A percentile compares a stretch with the other conserved stretches of the same genome.
phyloP scores from a whole-genome alignment of 345 rosid genomes.

The Eucalyptus erythrocorys region DNA sequence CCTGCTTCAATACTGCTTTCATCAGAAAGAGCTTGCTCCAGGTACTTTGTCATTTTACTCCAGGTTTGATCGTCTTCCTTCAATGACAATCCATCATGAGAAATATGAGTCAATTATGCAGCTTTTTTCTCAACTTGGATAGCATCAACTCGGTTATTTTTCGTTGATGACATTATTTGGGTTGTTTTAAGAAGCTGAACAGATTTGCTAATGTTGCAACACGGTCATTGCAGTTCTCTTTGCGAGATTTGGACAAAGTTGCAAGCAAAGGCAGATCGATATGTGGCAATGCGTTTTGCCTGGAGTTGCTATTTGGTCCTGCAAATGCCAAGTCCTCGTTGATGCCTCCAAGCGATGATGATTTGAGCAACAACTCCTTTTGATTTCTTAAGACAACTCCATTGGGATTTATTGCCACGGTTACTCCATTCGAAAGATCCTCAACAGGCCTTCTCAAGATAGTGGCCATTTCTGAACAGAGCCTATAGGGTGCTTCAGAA shows the following conservation, averaged over 20 bases:
- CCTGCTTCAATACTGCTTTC: conserved; percentile 86
- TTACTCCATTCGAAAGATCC: not conserved
- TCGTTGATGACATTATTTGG: not conserved
- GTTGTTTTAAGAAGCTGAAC: not conserved
- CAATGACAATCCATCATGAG: not conserved
- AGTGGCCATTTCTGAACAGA: not conserved
- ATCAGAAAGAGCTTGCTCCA: conserved; percentile 72
- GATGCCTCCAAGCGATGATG: not conserved
- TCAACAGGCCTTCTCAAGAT: not conserved
- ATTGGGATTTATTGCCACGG: not conserved
- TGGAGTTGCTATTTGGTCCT: conserved; percentile 81
- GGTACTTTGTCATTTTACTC: conserved; percentile 19
- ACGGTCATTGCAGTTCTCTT: conserved; percentile 29
- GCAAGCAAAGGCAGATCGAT: conserved; percentile 60
- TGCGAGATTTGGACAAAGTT: conserved; percentile 68
- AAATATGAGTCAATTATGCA: not conserved
- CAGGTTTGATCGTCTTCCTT: not conserved
- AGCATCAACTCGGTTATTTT: not conserved
- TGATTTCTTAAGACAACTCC: not conserved
- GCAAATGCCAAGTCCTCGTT: conserved; percentile 28
- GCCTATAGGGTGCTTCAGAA: not conserved
- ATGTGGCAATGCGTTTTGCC: conserved; percentile 67
- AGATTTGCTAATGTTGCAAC: not conserved
- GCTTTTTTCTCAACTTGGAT: not conserved
- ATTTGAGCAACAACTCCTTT: not conserved